Conservation (phyloP, 2,329 filamentous ascomycete species). For the Verticillium tricorpus region DNA sequence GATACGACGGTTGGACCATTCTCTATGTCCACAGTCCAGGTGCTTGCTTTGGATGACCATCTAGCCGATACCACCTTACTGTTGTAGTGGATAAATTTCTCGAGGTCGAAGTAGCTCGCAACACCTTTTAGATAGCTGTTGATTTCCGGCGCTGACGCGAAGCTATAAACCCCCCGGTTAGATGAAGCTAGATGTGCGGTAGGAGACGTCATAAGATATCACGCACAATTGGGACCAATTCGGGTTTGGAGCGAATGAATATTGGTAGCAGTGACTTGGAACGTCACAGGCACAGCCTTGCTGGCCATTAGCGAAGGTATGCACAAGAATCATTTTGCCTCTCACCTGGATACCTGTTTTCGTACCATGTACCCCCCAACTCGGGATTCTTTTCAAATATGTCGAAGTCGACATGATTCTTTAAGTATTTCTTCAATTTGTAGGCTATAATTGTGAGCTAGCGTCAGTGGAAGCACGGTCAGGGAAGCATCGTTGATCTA, state of each 20-base stretch:
- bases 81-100: conserved; percentile 28
- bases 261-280: conserved; percentile 28
- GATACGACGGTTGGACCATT: neutral
- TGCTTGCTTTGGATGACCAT: conserved; percentile 18
- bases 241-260: conserved; percentile 51
- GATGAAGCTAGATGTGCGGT: no score
- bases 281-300: conserved; percentile 24
- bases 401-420: conserved; percentile 14
- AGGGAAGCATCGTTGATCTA: no score
- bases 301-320: no score
- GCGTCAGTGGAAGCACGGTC: no score
- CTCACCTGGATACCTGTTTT: conserved; percentile 21
- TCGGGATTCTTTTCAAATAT: conserved; percentile 28
- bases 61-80: conserved; percentile 25
- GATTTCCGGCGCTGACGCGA: conserved; percentile 42
- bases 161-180: no score
- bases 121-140: conserved; percentile 43
- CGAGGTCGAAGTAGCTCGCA: conserved; percentile 38
- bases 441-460: conserved; percentile 8
- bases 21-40: conserved; percentile 16
- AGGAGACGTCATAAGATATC: conserved; percentile 26
- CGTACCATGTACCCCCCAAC: conserved; percentile 26
- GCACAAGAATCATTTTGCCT: no score
- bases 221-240: conserved; percentile 54
- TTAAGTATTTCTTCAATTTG: conserved; percentile 14